Conservation (phyloP, 202 grass and related monocot genomes). For the Eragrostis tef region DNA sequence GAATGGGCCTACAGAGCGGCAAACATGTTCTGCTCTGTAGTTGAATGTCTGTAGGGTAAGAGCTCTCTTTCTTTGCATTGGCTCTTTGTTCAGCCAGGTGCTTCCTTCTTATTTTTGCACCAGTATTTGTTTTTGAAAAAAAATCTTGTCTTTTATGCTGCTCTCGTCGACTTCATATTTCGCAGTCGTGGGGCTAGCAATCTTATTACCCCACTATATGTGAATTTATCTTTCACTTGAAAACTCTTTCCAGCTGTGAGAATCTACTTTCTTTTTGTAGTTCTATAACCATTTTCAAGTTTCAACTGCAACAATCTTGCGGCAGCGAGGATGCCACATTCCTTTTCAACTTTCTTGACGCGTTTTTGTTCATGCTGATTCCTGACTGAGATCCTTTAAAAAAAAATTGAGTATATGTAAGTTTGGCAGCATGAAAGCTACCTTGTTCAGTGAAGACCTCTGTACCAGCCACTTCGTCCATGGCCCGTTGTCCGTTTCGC, state of each 20-base stretch:
- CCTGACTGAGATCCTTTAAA: background rate
- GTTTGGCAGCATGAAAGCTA: constrained; percentile 37
- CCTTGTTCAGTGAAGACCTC: constrained; percentile 23
- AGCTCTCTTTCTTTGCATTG: too few species aligned
- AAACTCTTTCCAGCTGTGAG: background rate
- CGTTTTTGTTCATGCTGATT: constrained; percentile 30
- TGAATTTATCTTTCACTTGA: background rate
- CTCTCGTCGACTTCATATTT: background rate
- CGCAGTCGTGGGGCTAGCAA: background rate
- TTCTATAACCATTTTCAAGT: background rate
- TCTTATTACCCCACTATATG: background rate
- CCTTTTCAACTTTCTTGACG: constrained; percentile 19
- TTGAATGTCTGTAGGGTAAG: background rate
- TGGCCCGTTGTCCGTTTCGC: background rate
- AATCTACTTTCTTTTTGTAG: background rate
- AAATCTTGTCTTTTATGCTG: background rate
- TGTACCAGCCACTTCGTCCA: background rate
- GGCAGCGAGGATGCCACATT: background rate
- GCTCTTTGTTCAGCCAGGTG: background rate
- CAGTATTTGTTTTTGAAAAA: background rate
- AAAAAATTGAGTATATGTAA: background rate
- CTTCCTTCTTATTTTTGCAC: background rate
- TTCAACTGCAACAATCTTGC: constrained; percentile 1
- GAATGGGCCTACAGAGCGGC: background rate
- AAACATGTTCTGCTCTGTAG: background rate